A percentile compares a stretch with the other conserved stretches of the same genome.
Conservation (phyloP, 768 basidiomycete species). For the Naematelia encephala region DNA sequence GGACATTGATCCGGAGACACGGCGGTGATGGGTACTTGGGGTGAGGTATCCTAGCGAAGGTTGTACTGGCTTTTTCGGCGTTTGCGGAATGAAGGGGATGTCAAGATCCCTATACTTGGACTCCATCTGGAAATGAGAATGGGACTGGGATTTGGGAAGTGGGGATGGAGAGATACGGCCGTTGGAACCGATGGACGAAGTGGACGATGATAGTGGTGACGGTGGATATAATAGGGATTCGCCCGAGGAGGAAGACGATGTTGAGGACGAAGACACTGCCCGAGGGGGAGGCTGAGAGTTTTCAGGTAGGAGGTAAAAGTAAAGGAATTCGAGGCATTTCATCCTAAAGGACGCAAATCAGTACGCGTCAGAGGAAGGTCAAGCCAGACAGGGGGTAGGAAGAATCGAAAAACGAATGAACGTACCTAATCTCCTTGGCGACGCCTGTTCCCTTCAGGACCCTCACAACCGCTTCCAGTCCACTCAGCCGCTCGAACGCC, state of each 20-base stretch:
- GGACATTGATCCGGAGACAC: conserved; percentile 22
- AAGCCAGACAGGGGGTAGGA: neutral
- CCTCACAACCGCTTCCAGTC: conserved; percentile 76
- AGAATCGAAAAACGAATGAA: neutral
- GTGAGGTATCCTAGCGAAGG: conserved; percentile 39
- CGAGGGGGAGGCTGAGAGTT: conserved; percentile 13
- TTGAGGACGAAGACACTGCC: conserved; percentile 23
- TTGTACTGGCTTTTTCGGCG: conserved; percentile 31
- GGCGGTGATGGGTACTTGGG: conserved; percentile 25
- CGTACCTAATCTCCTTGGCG: conserved; percentile 76
- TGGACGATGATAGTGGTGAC: conserved; percentile 23
- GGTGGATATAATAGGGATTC: conserved; percentile 40
- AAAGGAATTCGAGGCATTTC: conserved; percentile 93
- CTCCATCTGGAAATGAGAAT: neutral
- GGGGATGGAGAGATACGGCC: conserved; percentile 12
- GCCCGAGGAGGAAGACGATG: conserved; percentile 16
- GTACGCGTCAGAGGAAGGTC: conserved; percentile 4
- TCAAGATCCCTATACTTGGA: conserved; percentile 21
- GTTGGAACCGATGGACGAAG: conserved; percentile 16
- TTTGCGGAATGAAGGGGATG: conserved; percentile 39
- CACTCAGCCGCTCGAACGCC: conserved; percentile 70
- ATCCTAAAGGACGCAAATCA: no score
- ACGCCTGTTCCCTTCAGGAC: conserved; percentile 81
- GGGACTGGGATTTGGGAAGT: neutral
- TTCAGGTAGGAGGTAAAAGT: conserved; percentile 91